Evolutionary conservation across 495 filamentous ascomycete species (phyloP), one percentile per base, ranked within the genome.

Genomic region (Thermochaetoides thermophila): DNA sequence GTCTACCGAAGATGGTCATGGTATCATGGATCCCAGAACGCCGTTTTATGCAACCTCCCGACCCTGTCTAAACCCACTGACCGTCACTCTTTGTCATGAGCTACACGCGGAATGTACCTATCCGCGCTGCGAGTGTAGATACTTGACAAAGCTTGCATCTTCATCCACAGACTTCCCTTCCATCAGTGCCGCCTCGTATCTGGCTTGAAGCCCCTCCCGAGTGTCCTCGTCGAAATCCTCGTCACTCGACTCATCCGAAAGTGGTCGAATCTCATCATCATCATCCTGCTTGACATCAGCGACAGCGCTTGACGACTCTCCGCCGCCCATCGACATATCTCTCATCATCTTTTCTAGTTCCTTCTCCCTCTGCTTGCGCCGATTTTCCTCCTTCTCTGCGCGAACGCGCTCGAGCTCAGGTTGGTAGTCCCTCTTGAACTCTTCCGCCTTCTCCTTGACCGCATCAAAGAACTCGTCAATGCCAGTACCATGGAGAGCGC

Each of bases 291-390:
- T 56, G 31, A 72, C 39, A 13, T 51, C 51, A 5, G 52, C 46
- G 31, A 53, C 52, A 1, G 48, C 50, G 31, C 49, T 49, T 23
- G 44, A 42, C 9, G 50, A 21, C 0, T 34, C 54, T 11, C 36
- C 46, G 29, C 55, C 59, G 16, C 50, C 58, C 44, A 96, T 78
- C 20, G 71, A 69, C 81, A 99, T 87, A 42, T 87, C 89, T 49
- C 78, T 79, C 87, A 99, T 94, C 56, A 96, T 63, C 64, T 80
- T 83, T 16, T 79, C 77, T 24, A 96, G 59, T 49, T 96, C 86
- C 46, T 78, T 68, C 48, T 93, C 74, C 22, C 82, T 64, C 35
- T 64, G 60, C 36, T 71, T 67, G 15, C 67, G 57, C 60, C 84
- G 86, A 32, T 67, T 66, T 38, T 78, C 67, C 33, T 91, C 83